Evolutionary conservation across 148 eudicot genomes (phyloP).

Genomic region (Diospyros kaki): DNA sequence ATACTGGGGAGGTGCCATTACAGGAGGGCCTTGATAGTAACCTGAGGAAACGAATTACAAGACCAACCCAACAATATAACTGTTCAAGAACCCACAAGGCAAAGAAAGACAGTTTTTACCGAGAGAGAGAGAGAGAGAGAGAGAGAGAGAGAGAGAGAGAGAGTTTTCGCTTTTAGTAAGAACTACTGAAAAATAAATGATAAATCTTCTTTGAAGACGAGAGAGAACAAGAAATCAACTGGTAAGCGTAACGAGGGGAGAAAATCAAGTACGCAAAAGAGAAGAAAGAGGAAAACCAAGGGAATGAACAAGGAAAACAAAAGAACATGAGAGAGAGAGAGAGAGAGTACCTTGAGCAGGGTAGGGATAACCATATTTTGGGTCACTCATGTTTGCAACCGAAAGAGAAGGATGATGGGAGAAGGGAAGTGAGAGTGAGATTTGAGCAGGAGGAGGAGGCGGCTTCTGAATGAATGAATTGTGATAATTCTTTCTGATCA

Average conservation of each 20-base stretch:
- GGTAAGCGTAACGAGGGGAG: too few relatives aligned
- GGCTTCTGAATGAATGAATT: not conserved
- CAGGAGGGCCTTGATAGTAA: slow-evolving; percentile 72
- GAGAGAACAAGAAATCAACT: not conserved
- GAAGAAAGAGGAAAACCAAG: not conserved
- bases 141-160: too few relatives aligned
- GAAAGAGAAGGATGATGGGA: not conserved
- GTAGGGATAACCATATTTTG: slow-evolving; percentile 18
- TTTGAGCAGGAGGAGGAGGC: not conserved
- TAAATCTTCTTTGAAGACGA: too few relatives aligned
- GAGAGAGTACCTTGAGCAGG: slow-evolving; percentile 22
- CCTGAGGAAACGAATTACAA: slow-evolving; percentile 22
- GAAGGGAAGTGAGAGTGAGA: not conserved
- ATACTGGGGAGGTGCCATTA: slow-evolving; percentile 74
- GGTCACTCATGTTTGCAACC: slow-evolving; percentile 18
- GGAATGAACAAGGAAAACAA: not conserved
- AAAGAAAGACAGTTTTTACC: too few relatives aligned
- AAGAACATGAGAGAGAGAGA: too few relatives aligned
- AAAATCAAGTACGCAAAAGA: not conserved
- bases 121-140: too few relatives aligned
- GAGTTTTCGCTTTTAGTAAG: not conserved
- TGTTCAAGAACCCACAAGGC: not conserved
- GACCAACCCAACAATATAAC: not conserved
- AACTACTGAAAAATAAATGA: not conserved
- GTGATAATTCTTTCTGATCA: not conserved